Evolutionary conservation across 2,329 filamentous ascomycete species (phyloP), one percentile per base, ranked within the genome.

Genomic region (Graphium sp.): DNA sequence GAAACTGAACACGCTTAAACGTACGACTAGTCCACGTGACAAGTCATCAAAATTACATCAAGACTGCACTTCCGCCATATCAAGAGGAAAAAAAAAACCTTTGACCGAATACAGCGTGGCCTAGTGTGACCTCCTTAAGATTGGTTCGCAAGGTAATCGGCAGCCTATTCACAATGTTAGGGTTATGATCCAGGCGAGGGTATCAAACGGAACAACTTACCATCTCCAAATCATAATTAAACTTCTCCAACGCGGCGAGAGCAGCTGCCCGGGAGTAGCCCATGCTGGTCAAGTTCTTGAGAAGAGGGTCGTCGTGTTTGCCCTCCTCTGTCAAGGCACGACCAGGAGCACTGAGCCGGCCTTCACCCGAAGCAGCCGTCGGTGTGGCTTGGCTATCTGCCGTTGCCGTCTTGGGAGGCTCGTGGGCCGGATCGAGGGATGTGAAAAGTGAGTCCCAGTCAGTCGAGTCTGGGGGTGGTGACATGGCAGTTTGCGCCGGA

Each of bases 381-480:
- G 26, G 27, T 12, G 32, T 26, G 8, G 34, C 26, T 15, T 26
- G 24, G 17, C 25, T 26, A 8, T 22, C 24, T 9, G 26, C 37
- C 29, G 41, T 39, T 14, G 40, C 32, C 39, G 35, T 46, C 35
- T 24, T 49, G 41, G 33, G 43, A 44, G 24, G 42, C 18, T 41
- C 32, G 32, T 49, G 38, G 6, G 65, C 53, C 2, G 64, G 66
- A 40, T 87, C 79, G 6, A 92, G 58, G 16, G 76, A 75, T 2
- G 81, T 78, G 53, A 95, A 95, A 31, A 95, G 82, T 22, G 83
- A 79, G 44, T 95, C 87, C 89, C 89, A 95, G 48, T 95, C 87
- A 40, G 91, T 79, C 19, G 58, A 55, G 10, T 67, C 65, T 0
- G 55, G 40, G 17, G 50, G 46, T 34, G 56, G 50, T 27, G 23